phyloP scores from a whole-genome alignment of 2,329 filamentous ascomycete genomes.

The Cercospora sp. region DNA sequence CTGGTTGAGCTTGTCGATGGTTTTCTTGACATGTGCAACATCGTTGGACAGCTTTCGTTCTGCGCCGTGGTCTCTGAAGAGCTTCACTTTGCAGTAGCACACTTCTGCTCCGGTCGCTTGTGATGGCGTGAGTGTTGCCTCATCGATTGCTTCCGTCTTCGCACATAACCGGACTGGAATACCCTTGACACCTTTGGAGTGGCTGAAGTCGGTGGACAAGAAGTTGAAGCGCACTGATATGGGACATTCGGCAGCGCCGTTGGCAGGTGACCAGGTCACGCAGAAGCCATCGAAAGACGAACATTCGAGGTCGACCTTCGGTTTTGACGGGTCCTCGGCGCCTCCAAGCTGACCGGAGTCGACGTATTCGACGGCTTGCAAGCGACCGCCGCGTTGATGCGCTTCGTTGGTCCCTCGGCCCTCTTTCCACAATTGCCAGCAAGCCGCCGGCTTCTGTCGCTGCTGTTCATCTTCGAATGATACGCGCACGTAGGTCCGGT shows the following conservation, averaged over 20 bases:
- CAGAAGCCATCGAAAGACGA: slow-evolving; percentile 93
- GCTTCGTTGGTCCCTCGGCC: slow-evolving; percentile 93
- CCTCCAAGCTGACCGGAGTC: slow-evolving; percentile 60
- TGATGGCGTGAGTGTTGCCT: slow-evolving; percentile 24
- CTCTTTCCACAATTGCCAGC: slow-evolving; percentile 95
- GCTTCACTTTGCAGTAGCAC: slow-evolving; percentile 93
- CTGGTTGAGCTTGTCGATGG: slow-evolving; percentile 92
- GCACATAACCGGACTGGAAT: slow-evolving; percentile 91
- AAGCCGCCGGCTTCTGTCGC: slow-evolving; percentile 74
- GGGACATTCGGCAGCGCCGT: slow-evolving; percentile 74
- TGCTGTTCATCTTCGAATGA: slow-evolving; percentile 98
- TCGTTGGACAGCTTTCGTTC: slow-evolving; percentile 95
- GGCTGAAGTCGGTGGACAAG: slow-evolving; percentile 95
- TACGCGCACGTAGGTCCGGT: slow-evolving; percentile 89
- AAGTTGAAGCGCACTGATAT: slow-evolving; percentile 97
- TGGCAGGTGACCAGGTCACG: slow-evolving; percentile 72
- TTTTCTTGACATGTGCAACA: slow-evolving; percentile 90
- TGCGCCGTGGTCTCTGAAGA: slow-evolving; percentile 93
- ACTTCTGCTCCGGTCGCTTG: slow-evolving; percentile 61
- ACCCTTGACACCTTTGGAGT: slow-evolving; percentile 97
- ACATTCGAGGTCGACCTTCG: slow-evolving; percentile 52
- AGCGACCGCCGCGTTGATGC: slow-evolving; percentile 85
- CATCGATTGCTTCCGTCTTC: slow-evolving; percentile 72
- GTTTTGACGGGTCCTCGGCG: slow-evolving; percentile 50
- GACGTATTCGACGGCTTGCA: slow-evolving; percentile 94